phyloP scores from a whole-genome alignment of 345 rosid species.

The Eucalyptus regnans region DNA sequence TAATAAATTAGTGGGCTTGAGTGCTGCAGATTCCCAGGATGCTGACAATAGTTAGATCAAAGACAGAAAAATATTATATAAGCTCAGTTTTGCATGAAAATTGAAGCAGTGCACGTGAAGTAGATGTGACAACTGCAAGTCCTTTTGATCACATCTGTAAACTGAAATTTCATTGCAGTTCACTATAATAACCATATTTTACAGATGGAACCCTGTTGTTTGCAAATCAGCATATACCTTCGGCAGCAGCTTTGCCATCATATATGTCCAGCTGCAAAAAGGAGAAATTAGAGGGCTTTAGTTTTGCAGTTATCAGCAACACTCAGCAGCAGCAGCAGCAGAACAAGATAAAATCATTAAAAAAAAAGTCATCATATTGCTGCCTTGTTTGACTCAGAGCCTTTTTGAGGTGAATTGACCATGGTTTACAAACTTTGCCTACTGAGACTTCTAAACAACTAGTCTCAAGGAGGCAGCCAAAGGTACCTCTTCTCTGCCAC shows the following conservation, averaged over 20 bases:
- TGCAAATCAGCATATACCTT: slow-evolving; percentile 26
- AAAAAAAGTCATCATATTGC: not conserved
- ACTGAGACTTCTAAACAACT: not conserved
- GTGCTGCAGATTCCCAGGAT: not conserved
- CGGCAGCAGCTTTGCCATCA: slow-evolving; percentile 72
- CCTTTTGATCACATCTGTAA: not conserved
- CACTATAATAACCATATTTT: not conserved
- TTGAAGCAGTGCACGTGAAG: not conserved
- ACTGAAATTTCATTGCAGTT: not conserved
- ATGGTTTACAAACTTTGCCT: not conserved
- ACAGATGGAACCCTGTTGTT: not conserved
- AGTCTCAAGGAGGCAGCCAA: not conserved
- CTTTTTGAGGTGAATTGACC: not conserved
- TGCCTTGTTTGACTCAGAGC: not conserved
- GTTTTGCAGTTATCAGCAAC: not conserved
- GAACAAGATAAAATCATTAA: not conserved
- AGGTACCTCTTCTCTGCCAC: not conserved
- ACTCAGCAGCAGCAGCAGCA: not conserved
- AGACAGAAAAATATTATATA: not conserved
- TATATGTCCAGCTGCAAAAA: slow-evolving; percentile 64
- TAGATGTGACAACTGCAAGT: not conserved
- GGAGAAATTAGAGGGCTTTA: not conserved
- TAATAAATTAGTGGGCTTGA: not conserved
- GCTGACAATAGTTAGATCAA: not conserved
- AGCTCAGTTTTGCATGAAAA: not conserved